Conservation (phyloP, 192 early-diverging fungal genomes). For the Entomortierella beljakovae region DNA sequence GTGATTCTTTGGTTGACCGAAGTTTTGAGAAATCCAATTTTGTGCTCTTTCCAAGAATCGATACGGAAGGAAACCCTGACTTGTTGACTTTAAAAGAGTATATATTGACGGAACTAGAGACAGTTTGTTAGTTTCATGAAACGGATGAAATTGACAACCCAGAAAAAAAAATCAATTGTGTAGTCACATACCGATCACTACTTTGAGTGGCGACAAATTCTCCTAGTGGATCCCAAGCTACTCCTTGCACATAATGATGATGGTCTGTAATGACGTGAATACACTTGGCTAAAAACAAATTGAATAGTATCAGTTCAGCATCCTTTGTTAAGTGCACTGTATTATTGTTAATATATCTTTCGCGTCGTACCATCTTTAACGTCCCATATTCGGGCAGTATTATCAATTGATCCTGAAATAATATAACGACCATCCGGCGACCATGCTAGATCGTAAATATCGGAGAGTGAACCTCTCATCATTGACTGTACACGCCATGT, state of each 20-base stretch:
- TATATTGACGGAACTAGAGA: slow-evolving; percentile 58
- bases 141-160: too few relatives aligned
- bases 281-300: slow-evolving; percentile 65
- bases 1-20: too few relatives aligned
- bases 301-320: neutral
- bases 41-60: slow-evolving; percentile 35
- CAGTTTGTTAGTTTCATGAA: too few relatives aligned
- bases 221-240: slow-evolving; percentile 94
- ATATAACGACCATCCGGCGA: slow-evolving; percentile 87
- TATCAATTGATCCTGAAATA: slow-evolving; percentile 89
- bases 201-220: slow-evolving; percentile 91
- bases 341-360: neutral
- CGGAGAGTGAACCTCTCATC: slow-evolving; percentile 80
- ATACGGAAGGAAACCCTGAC: slow-evolving; percentile 36
- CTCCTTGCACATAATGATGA: slow-evolving; percentile 95
- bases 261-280: slow-evolving; percentile 86
- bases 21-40: slow-evolving; percentile 50
- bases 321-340: neutral
- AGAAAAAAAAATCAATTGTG: too few relatives aligned
- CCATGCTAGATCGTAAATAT: slow-evolving; percentile 95
- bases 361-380: slow-evolving; percentile 69
- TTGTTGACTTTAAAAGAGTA: slow-evolving; percentile 53
- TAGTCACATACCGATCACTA: slow-evolving; percentile 84
- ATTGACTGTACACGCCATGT: slow-evolving; percentile 79
- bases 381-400: slow-evolving; percentile 89